phyloP scores from a whole-genome alignment of 768 basidiomycete genomes.

The Trametes gibbosa region DNA sequence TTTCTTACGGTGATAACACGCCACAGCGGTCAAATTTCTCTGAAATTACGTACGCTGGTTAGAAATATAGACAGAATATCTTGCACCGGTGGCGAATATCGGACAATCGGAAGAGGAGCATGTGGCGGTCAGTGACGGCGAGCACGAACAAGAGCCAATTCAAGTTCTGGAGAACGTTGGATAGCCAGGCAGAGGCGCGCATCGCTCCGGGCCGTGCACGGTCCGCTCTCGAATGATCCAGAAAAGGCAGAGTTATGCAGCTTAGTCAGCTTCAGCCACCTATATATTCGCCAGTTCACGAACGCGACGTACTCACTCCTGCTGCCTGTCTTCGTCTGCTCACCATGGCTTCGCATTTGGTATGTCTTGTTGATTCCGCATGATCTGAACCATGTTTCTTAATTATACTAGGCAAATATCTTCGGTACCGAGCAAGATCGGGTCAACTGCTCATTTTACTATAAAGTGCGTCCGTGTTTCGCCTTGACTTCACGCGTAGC shows the following conservation, averaged over 20 bases:
- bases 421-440: constrained; percentile 94
- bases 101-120: no score
- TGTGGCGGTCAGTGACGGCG: no score
- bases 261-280: constrained; percentile 24
- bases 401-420: constrained; percentile 72
- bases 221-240: background rate
- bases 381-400: background rate
- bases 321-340: background rate
- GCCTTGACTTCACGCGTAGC: constrained; percentile 5
- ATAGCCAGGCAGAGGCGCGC: background rate
- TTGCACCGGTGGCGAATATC: no score
- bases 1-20: no score
- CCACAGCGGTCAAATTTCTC: no score
- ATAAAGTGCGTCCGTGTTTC: constrained; percentile 60
- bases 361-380: constrained; percentile 24
- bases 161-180: no score
- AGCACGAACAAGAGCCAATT: no score
- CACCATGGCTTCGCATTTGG: constrained; percentile 75
- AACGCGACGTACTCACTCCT: background rate
- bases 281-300: constrained; percentile 7
- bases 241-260: background rate
- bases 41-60: no score
- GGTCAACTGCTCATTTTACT: constrained; percentile 99
- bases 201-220: background rate
- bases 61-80: no score